Evolutionary conservation across 1,139 yeast species (phyloP), one percentile per base, ranked within the genome.

Genomic region (Suhomyces wounanorum): DNA sequence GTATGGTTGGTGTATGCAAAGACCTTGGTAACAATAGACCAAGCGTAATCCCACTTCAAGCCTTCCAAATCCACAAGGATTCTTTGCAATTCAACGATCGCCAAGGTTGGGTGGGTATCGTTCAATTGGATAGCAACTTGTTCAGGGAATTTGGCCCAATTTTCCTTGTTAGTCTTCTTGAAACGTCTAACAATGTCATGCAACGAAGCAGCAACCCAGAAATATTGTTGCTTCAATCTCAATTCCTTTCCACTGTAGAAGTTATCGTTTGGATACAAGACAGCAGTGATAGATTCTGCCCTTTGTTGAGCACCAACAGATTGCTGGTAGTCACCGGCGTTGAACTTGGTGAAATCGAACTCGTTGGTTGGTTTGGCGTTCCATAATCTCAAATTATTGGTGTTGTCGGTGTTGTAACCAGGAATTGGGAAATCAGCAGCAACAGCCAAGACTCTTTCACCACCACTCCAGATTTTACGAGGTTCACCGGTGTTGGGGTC

Each of bases 361-460:
- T 91, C 97, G 45, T 88, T 79, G 33, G 96, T 88, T 55, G 98
- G 97, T 66, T 83, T 83, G 30, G 96, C 88, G 56, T 89, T 81
- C 97, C 97, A 92, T 62, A 92, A 73, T 69, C 97, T 82, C 72
- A 92, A 79, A 67, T 91, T 92, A 74, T 90, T 91, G 60, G 94
- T 96, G 62, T 89, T 89, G 38, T 78, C 73, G 45, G 96, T 89
- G 63, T 85, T 84, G 67, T 82, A 91, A 49, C 97, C 97, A 6
- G 98, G 97, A 51, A 91, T 85, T 26, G 97, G 97, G 79, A 85
- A 87, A 70, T 92, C 97, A 54, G 85, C 87, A n/a, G 97, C 96
- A 47, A 88, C 86, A 9, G 97, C 97, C 57, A 89, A 77, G 41
- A 91, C 92, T 59, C 95, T 75, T 65, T 91, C 96, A 53, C 96